Percentiles rank a stretch among this genome's conserved stretches.
phyloP scores from a whole-genome alignment of 1,284 basidiomycete genomes.

The Apiotrichum gracile region DNA sequence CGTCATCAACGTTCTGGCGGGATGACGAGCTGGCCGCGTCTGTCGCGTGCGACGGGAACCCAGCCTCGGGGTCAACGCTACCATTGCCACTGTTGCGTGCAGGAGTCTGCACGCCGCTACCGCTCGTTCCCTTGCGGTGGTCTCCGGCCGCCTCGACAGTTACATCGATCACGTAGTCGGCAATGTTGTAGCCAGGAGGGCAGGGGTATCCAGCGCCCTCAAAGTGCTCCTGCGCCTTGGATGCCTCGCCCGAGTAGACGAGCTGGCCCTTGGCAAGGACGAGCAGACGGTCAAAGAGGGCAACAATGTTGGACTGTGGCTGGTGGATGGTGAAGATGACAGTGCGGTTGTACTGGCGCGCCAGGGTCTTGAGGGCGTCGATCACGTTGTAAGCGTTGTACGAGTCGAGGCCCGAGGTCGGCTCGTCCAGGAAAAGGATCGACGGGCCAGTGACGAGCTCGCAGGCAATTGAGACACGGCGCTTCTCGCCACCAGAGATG shows the following conservation, averaged over 20 bases:
- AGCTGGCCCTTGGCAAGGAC: conserved; percentile 76
- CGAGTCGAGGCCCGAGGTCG: conserved; percentile 88
- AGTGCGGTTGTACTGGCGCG: conserved; percentile 75
- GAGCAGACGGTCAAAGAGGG: conserved; percentile 86
- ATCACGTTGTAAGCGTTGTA: conserved; percentile 95
- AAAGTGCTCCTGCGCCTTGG: conserved; percentile 74
- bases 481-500: conserved; percentile 93
- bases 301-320: conserved; percentile 95
- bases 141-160: conserved; percentile 65
- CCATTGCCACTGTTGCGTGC: conserved; percentile 14
- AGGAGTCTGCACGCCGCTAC: conserved; percentile 9
- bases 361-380: conserved; percentile 77
- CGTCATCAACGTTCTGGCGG: neutral
- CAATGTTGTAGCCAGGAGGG: conserved; percentile 94
- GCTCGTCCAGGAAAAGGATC: conserved; percentile 93
- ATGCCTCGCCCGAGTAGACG: conserved; percentile 73
- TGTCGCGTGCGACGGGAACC: neutral
- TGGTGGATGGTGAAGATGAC: conserved; percentile 97
- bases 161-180: conserved; percentile 87
- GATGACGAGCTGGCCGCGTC: conserved; percentile 3
- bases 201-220: conserved; percentile 71
- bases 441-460: conserved; percentile 94
- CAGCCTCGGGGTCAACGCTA: conserved; percentile 11
- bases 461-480: conserved; percentile 94
- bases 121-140: conserved; percentile 33